A percentile compares a stretch with the other conserved stretches of the same genome.
phyloP scores from a whole-genome alignment of 371 early-diverging fungal genomes.

The Chytridium lagenaria region DNA sequence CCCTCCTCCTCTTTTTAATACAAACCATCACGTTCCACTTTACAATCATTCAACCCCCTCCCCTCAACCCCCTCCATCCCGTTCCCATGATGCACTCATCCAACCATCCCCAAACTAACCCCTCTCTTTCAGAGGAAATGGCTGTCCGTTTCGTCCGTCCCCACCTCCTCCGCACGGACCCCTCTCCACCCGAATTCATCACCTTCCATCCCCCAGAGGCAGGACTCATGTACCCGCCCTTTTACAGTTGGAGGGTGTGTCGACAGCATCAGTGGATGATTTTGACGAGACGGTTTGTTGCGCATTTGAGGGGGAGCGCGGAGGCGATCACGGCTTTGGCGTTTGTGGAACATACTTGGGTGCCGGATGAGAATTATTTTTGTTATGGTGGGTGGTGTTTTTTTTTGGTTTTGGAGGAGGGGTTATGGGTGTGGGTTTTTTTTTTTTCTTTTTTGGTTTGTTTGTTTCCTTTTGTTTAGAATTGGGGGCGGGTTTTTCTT shows the following conservation, averaged over 20 bases:
- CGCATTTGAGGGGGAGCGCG: conserved; percentile 27
- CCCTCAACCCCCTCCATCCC: background rate
- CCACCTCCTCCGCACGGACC: conserved; percentile 17
- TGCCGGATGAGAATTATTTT: conserved; percentile 53
- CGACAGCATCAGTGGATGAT: conserved; percentile 57
- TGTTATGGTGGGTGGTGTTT: conserved; percentile 40
- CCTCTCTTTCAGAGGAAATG: conserved; percentile 20
- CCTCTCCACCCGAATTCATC: conserved; percentile 5
- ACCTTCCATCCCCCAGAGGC: conserved; percentile 39
- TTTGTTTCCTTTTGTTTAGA: no score
- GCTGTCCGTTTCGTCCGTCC: conserved; percentile 28
- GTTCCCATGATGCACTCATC: no score
- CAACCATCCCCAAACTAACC: no score
- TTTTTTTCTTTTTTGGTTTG: no score
- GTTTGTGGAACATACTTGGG: conserved; percentile 43
- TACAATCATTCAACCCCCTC: background rate
- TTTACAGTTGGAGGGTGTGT: conserved; percentile 41
- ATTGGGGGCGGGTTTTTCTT: background rate
- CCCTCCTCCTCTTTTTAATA: no score
- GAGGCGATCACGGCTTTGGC: conserved; percentile 37
- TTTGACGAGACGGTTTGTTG: conserved; percentile 36
- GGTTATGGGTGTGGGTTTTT: no score
- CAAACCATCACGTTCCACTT: background rate
- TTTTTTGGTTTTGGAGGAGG: no score
- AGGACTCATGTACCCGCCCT: conserved; percentile 43